Conservation (phyloP, 2,329 filamentous ascomycete genomes). For the Cercospora berteroae region DNA sequence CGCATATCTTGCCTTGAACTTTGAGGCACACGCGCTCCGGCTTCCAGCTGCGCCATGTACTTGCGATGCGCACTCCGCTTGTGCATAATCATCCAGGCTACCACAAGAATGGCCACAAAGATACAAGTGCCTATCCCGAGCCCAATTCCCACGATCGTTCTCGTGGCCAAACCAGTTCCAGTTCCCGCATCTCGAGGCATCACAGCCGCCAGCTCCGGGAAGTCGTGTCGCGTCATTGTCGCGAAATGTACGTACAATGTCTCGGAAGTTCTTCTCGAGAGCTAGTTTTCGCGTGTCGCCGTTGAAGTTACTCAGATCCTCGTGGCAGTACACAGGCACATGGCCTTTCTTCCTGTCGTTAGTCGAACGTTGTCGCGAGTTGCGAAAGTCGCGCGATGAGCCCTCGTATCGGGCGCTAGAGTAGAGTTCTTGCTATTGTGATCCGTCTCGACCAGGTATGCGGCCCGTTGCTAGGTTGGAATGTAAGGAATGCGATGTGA, state of each 20-base stretch:
- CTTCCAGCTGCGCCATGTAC: conserved; percentile 31
- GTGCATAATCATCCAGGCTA: conserved; percentile 28
- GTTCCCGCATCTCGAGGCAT: conserved; percentile 2
- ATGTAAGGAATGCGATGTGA: conserved; percentile 31
- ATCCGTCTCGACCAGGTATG: conserved; percentile 33
- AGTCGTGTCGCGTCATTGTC: conserved; percentile 14
- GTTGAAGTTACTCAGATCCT: conserved; percentile 8
- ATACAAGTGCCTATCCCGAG: conserved; percentile 31
- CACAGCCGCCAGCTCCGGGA: not conserved
- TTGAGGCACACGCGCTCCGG: conserved; percentile 18
- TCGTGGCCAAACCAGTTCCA: conserved; percentile 10
- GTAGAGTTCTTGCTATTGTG: conserved; percentile 28
- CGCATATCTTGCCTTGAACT: conserved; percentile 20
- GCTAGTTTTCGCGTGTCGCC: conserved; percentile 6
- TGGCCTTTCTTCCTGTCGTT: conserved; percentile 9
- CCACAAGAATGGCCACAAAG: conserved; percentile 27
- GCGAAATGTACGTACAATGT: not conserved
- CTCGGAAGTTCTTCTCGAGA: conserved; percentile 3
- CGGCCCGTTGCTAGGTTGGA: conserved; percentile 39
- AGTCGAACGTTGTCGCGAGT: conserved; percentile 8
- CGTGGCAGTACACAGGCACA: conserved; percentile 7
- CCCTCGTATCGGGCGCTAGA: conserved; percentile 2
- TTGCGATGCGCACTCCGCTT: conserved; percentile 28
- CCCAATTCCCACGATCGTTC: conserved; percentile 30
- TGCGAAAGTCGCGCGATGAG: conserved; percentile 11